Evolutionary conservation across 352 stramenopile genomes (phyloP), one percentile per base, ranked within the genome.

Genomic region (Globisporangium okanoganense): DNA sequence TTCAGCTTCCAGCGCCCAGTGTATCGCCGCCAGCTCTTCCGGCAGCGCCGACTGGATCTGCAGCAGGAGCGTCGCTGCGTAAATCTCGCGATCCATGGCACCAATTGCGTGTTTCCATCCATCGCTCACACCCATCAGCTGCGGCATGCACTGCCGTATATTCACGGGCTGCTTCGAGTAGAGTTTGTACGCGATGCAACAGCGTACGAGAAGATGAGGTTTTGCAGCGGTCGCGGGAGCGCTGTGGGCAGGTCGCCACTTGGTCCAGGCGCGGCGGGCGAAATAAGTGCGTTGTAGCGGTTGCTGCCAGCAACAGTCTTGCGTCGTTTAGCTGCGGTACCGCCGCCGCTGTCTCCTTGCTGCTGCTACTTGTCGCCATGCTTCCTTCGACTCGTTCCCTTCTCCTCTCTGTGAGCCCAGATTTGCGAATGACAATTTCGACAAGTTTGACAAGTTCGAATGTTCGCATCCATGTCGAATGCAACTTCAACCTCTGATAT

Each of bases 41-140:
- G 16, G 18, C 40, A 24, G 18, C 6, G 16, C 40, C 20, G 40
- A 24, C 18, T 47, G 40, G 40, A 47, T 24, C 12, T 16, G 40
- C 20, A 47, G 8, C 18, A 16, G 10, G 40, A 24, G 16, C 18
- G 7, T 12, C 7, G 40, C 18, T 24, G 22, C 13, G 4, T 36
- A n/a, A n/a, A 53, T 36, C 47, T 53, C 24, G 47, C n/a, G 12
- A n/a, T 35, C 22, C 7, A 53, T 53, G 24, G 24, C 47, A 53
- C 10, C 13, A n/a, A 53, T 8, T 18, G 47, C 3, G 24, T 16
- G 2, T 22, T 16, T 33, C 47, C 47, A 53, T 9, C 2, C 22
- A 36, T 33, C 36, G 25, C 25, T 20, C 47, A 54, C 47, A 14
- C 16, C 16, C 24, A 38, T 2, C 14, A 31, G 6, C 22, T 54